Evolutionary conservation across 2,329 filamentous ascomycete genomes (phyloP).

Genomic region (Verticillium klebahnii): DNA sequence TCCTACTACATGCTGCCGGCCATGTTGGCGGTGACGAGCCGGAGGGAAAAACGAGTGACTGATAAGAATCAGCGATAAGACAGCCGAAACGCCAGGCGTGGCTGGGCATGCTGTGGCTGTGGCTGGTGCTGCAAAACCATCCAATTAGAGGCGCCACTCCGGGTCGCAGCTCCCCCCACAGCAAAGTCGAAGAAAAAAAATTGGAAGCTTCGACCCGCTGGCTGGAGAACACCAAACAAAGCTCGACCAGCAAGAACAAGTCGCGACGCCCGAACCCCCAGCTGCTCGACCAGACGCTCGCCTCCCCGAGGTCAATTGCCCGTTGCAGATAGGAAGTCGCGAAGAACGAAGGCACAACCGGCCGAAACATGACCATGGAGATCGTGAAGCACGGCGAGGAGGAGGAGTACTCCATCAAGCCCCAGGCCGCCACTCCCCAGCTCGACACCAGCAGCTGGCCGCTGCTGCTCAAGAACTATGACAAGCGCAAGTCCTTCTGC

Average conservation of each 20-base stretch:
- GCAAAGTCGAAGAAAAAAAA: slow-evolving; percentile 20
- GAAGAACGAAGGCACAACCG: slow-evolving; percentile 5
- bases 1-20: no score
- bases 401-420: slow-evolving; percentile 86
- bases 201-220: slow-evolving; percentile 20
- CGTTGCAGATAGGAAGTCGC: slow-evolving; percentile 10
- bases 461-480: slow-evolving; percentile 92
- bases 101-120: background rate
- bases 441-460: slow-evolving; percentile 90
- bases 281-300: background rate
- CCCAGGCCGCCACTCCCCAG: slow-evolving; percentile 71
- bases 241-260: background rate
- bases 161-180: slow-evolving; percentile 23
- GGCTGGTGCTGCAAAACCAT: slow-evolving; percentile 6
- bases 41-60: no score
- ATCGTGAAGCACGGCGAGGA: slow-evolving; percentile 42
- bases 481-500: slow-evolving; percentile 62
- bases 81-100: background rate
- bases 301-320: slow-evolving; percentile 19
- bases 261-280: background rate
- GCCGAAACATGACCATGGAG: slow-evolving; percentile 41
- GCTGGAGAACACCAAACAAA: background rate
- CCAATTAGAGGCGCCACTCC: slow-evolving; percentile 17
- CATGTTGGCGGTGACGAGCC: no score
- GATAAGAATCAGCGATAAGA: background rate